Evolutionary conservation across 1,139 yeast genomes (phyloP).

Genomic region (Debaryomycetaceae sp.): DNA sequence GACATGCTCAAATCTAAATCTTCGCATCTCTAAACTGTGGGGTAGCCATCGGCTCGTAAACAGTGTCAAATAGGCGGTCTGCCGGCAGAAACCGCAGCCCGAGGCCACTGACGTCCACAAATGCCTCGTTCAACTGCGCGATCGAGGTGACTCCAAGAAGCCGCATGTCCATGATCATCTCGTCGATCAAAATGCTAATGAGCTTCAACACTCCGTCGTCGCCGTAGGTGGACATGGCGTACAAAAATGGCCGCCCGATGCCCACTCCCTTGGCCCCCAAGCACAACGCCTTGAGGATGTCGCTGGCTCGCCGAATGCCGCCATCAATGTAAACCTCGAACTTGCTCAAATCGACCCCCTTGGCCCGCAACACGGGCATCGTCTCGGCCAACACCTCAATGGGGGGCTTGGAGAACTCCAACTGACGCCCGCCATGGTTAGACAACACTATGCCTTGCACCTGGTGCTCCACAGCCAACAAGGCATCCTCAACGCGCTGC

Average conservation of each 20-base stretch:
- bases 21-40: constrained; percentile 7
- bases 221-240: constrained; percentile 49
- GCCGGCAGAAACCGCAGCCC: constrained; percentile 6
- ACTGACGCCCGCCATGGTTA: constrained; percentile 55
- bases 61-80: constrained; percentile 7
- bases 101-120: constrained; percentile 25
- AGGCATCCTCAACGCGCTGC: constrained; percentile 48
- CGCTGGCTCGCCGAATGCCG: constrained; percentile 54
- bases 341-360: constrained; percentile 26
- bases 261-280: constrained; percentile 58
- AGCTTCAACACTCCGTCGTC: constrained; percentile 44
- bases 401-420: constrained; percentile 47
- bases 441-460: constrained; percentile 49
- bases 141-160: constrained; percentile 40
- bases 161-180: constrained; percentile 43
- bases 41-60: constrained; percentile 7
- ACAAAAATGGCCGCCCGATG: constrained; percentile 46
- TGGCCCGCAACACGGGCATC: constrained; percentile 33
- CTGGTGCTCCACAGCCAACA: constrained; percentile 41
- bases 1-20: no score
- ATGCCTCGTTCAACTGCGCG: constrained; percentile 39
- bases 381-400: constrained; percentile 47
- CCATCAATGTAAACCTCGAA: constrained; percentile 50
- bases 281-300: constrained; percentile 49
- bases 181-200: constrained; percentile 40